Base-by-base conservation (phyloP, 1,139 yeast species). In the Pichia sp. region DNA sequence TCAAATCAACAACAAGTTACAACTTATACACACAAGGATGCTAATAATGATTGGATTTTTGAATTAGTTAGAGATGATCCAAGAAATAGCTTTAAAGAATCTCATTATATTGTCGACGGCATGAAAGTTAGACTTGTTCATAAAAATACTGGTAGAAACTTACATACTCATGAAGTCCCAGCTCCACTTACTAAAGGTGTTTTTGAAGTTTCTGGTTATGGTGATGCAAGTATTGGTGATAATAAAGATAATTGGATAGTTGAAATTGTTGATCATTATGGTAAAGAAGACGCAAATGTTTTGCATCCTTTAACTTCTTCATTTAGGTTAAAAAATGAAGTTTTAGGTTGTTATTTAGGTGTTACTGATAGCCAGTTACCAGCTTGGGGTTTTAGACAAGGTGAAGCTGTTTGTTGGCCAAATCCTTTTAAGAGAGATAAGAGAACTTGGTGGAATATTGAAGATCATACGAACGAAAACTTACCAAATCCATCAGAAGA, bases 361-460 rank as follows among this genome's bases (percentile, higher is more conserved):
- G 90, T 89, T 45, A 75, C 94, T 39, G 96, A 96, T 51, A 69
- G 70, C 55, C 66, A 74, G 43, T 76, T 89, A 56, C 99, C 99
- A 38, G 89, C 80, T 46, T 94, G 99, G 99, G 99, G 99, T 52
- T 94, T 87, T 78, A 82, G 94, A 67, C 99, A 94, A 71, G 92
- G 95, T 58, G 99, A 94, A 70, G 94, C 92, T 54, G 83, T 82
- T 6, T 94, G 99, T 68, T 71, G 79, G 62, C 82, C 79, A 56
- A 74, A 74, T 57, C 85, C 95, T 39, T 80, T 84, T 64, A 73
- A 66, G 47, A 83, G 94, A 64, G 97, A 94, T 66, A 87, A 87
- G 71, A 76, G 94, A 68, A 87, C 97, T 29, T 92, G 97, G 97
- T 94, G 98, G 97, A 92, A 90, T 66, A 74, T 94, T 61, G 99